Evolutionary conservation across 345 rosid species (phyloP), one percentile per base, ranked within the genome.

Genomic region (Draba incana): DNA sequence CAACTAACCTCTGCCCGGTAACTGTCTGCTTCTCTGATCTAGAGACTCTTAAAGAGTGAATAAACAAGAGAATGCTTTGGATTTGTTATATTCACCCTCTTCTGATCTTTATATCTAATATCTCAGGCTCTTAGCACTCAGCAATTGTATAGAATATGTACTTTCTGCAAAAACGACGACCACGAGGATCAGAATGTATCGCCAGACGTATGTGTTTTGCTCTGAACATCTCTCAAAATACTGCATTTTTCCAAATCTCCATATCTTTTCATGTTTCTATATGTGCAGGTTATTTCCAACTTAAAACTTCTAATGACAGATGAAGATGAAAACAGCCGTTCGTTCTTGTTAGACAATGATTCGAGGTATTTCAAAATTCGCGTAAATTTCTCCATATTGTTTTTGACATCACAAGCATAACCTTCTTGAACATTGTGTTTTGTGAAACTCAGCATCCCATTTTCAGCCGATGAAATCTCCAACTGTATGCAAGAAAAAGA

Each of bases 1-100:
- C 89, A 15, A 94, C 81, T 79, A 92, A 88, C 68, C 80, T 94
- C 45, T 94, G 97, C 75, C 87, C 92, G 47, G 99, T 94, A 87
- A 78, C 83, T 77, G 52, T 75, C 69, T 76, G 31, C 69, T 39
- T 69, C 33, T 51, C 49, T 70, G 35, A 30, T 58, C 30, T 30
- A 6, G 41, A 49, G 8, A 15, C 6, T 46, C 64, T 62, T 2
- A n/a, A 60, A 41, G 14, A 62, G 38, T 2, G 28, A 20, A 14
- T 23, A 10, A 55, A 35, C 3, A 9, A 38, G 8, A 66, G 59
- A 63, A n/a, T 64, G 41, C 42, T 63, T 38, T 5, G 51, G 14
- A 57, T 56, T 57, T 38, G 59, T 33, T 13, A 42, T 41, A 16
- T n/a, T 46, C 28, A 43, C 47, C n/a, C 2, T 52, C 53, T 48